These are phyloP conservation scores for Exophiala spinifera DNA, from an alignment of 2,329 filamentous ascomycete genomes.

Conservation along the genomic window DNA sequence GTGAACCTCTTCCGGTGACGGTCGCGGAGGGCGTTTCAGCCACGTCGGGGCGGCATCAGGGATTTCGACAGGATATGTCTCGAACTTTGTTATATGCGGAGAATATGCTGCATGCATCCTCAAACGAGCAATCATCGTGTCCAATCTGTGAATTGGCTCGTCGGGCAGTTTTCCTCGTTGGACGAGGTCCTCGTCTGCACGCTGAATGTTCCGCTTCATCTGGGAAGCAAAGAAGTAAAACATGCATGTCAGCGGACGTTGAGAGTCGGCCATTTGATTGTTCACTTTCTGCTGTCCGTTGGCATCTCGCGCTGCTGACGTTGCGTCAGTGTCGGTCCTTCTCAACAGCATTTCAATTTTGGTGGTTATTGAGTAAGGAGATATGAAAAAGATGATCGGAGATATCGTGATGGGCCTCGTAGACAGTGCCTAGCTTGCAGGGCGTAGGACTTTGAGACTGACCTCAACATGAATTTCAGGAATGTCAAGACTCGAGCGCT, in stretches of 20 bases:
- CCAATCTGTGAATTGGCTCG: conserved; percentile 26
- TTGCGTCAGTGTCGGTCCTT: background rate
- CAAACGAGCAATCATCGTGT: conserved; percentile 29
- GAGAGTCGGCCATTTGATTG: conserved; percentile 8
- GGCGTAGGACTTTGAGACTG: no score
- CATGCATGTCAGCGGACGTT: conserved; percentile 29
- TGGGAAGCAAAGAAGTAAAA: conserved; percentile 33
- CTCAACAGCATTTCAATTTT: background rate
- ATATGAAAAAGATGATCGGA: no score
- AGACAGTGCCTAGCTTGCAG: no score
- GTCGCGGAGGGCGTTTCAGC: conserved; percentile 10
- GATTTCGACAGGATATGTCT: conserved; percentile 31
- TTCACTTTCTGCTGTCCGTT: conserved; percentile 7
- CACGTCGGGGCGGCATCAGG: conserved; percentile 16
- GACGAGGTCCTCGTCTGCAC: conserved; percentile 19
- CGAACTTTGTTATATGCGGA: conserved; percentile 30
- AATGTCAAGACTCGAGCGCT: no score
- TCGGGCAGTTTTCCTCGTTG: conserved; percentile 12
- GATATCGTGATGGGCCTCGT: no score
- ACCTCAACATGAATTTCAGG: no score
- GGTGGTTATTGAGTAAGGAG: no score
- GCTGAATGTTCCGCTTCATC: conserved; percentile 30
- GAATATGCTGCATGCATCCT: conserved; percentile 29
- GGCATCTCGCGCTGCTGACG: background rate
- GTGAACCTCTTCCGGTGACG: conserved; percentile 28